A percentile compares a stretch with the other conserved stretches of the same genome.
Evolutionary conservation across 495 filamentous ascomycete genomes (phyloP).

Genomic region (Penicillium taxi): DNA sequence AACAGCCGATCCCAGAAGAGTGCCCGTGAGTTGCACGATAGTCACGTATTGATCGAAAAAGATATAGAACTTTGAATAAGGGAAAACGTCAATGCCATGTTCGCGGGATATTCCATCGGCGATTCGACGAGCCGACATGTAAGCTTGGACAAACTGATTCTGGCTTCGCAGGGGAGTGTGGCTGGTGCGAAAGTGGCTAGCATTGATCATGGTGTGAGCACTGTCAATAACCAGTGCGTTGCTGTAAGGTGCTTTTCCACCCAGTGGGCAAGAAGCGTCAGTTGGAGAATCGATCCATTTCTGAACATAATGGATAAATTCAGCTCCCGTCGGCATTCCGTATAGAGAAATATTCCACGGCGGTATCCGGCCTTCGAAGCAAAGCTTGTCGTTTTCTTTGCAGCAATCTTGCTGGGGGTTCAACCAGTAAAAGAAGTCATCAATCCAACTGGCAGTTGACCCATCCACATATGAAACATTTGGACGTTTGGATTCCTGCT

Average conservation of each 20-base stretch:
- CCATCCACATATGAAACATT: slow-evolving; percentile 88
- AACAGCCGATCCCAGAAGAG: slow-evolving; percentile 73
- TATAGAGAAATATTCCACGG: slow-evolving; percentile 78
- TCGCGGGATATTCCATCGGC: slow-evolving; percentile 58
- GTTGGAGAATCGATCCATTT: slow-evolving; percentile 80
- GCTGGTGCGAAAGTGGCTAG: slow-evolving; percentile 84
- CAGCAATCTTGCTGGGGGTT: slow-evolving; percentile 87
- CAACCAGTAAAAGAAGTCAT: slow-evolving; percentile 93
- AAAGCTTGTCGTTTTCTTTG: slow-evolving; percentile 54
- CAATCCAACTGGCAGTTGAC: slow-evolving; percentile 91
- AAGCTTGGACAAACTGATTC: slow-evolving; percentile 87
- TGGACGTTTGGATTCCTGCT: slow-evolving; percentile 84
- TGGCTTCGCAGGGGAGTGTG: slow-evolving; percentile 82
- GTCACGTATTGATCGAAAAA: slow-evolving; percentile 96
- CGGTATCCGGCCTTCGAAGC: slow-evolving; percentile 68
- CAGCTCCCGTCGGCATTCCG: slow-evolving; percentile 86
- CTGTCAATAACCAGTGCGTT: slow-evolving; percentile 74
- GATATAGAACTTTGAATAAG: slow-evolving; percentile 93
- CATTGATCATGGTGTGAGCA: slow-evolving; percentile 52
- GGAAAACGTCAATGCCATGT: slow-evolving; percentile 75
- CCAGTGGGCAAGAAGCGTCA: slow-evolving; percentile 73
- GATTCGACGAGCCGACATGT: slow-evolving; percentile 85
- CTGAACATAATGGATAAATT: slow-evolving; percentile 77
- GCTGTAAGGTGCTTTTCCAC: slow-evolving; percentile 79
- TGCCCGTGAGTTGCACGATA: slow-evolving; percentile 69